Evolutionary conservation across 148 eudicot species (phyloP).

Genomic region (Bassia scoparia): DNA sequence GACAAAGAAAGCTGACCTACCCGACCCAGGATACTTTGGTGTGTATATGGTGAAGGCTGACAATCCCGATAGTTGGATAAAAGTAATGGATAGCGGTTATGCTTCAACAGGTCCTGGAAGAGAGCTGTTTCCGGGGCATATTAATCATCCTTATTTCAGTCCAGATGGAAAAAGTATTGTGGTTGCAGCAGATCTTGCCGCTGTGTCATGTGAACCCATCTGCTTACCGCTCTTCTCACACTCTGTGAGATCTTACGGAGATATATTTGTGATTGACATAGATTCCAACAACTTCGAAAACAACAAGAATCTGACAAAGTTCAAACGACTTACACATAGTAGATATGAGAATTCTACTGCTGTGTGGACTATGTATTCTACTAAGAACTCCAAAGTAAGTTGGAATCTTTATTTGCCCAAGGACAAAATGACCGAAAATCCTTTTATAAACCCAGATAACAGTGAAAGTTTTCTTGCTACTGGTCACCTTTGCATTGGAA

Average conservation of each 20-base stretch:
- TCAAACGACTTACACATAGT: constrained; percentile 14
- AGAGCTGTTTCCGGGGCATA: constrained; percentile 14
- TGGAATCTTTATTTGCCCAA: not conserved
- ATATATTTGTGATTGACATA: not conserved
- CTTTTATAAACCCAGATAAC: not conserved
- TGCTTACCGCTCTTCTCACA: constrained; percentile 1
- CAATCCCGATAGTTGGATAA: not conserved
- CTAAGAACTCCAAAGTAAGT: not conserved
- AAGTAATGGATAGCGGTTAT: constrained; percentile 17
- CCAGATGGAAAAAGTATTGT: constrained; percentile 24
- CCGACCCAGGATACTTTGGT: constrained; percentile 19
- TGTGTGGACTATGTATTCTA: constrained; percentile 6
- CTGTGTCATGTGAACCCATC: constrained; percentile 16
- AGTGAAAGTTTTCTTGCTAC: not conserved
- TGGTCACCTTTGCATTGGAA: not conserved
- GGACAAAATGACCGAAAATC: not conserved
- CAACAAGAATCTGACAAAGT: not conserved
- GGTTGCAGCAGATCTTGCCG: constrained; percentile 14
- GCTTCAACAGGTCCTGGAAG: not conserved
- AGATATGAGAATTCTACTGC: constrained; percentile 17
- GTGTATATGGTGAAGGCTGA: constrained; percentile 2
- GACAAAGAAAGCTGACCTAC: not conserved
- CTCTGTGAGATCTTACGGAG: constrained; percentile 10
- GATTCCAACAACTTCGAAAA: not conserved
- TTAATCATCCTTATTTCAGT: constrained; percentile 18